Conservation (phyloP, 306 rosid species). For the Urtica urens region DNA sequence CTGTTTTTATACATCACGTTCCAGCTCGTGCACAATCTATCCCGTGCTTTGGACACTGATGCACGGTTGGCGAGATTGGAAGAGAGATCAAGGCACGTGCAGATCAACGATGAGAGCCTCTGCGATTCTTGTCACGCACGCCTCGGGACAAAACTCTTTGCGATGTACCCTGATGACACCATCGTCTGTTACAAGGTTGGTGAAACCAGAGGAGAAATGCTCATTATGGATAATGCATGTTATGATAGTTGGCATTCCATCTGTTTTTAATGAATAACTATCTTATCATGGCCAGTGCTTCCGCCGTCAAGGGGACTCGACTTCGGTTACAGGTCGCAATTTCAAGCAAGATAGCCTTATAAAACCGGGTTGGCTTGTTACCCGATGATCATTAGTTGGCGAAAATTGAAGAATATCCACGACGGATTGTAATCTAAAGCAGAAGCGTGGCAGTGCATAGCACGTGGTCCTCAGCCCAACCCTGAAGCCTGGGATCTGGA, state of each 20-base stretch:
- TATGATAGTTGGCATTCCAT: too few relatives aligned
- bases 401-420: conserved; percentile 8
- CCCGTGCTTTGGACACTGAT: conserved; percentile 80
- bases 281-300: conserved; percentile 62
- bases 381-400: conserved; percentile 39
- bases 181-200: conserved; percentile 92
- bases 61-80: conserved; percentile 90
- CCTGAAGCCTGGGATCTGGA: background rate
- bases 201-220: conserved; percentile 5
- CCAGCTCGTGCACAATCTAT: conserved; percentile 79
- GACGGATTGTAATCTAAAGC: background rate
- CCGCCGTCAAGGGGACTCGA: conserved; percentile 89
- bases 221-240: too few relatives aligned
- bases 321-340: conserved; percentile 83
- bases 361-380: conserved; percentile 92
- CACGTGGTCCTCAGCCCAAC: background rate
- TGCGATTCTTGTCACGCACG: conserved; percentile 96
- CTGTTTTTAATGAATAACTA: conserved; percentile 4
- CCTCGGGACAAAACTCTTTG: conserved; percentile 92
- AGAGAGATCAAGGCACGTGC: conserved; percentile 88
- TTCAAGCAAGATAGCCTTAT: conserved; percentile 63
- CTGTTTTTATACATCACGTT: too few relatives aligned
- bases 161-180: conserved; percentile 96
- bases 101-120: conserved; percentile 90
- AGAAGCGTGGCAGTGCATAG: background rate